A percentile compares a stretch with the other conserved stretches of the same genome.
phyloP scores from a whole-genome alignment of 805 yeast genomes.

The Starmerella potacharoeniae region DNA sequence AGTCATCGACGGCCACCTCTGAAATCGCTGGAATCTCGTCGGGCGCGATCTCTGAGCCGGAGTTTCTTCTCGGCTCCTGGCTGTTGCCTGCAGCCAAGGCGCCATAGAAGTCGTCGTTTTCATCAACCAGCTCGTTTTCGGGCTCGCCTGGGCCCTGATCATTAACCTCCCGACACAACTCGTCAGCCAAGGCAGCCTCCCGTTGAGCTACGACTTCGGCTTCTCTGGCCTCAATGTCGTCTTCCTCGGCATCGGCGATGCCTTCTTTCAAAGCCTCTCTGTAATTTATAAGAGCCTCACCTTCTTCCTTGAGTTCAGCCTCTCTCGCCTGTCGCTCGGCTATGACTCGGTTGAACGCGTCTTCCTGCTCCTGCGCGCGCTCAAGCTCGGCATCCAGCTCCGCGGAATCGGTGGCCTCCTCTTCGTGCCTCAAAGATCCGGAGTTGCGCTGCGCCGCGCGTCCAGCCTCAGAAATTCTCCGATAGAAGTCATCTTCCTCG shows the following conservation, averaged over 20 bases:
- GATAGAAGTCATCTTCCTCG: slow-evolving; percentile 6
- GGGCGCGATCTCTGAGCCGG: background rate
- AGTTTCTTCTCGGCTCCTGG: background rate
- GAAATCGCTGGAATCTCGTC: background rate
- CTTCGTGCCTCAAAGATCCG: background rate
- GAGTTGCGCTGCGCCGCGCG: background rate
- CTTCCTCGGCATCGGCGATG: background rate
- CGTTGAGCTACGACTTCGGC: background rate
- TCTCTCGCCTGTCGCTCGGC: background rate
- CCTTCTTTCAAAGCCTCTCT: background rate
- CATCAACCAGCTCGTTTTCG: background rate
- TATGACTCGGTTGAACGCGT: background rate
- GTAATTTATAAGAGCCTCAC: background rate
- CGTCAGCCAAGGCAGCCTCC: background rate
- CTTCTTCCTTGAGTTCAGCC: background rate
- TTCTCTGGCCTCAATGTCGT: slow-evolving; percentile 1
- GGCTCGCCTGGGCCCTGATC: background rate
- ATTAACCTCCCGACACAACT: background rate
- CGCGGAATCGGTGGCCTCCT: background rate
- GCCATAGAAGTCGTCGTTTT: slow-evolving; percentile 9
- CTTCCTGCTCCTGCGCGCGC: slow-evolving; percentile 1
- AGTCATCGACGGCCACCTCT: background rate
- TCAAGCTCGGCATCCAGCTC: slow-evolving; percentile 1
- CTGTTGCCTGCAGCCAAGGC: background rate
- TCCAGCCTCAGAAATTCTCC: background rate